Percentiles rank a stretch among this genome's conserved stretches.
Conservation (phyloP, 2,329 filamentous ascomycete species). For the Xylaria digitata region DNA sequence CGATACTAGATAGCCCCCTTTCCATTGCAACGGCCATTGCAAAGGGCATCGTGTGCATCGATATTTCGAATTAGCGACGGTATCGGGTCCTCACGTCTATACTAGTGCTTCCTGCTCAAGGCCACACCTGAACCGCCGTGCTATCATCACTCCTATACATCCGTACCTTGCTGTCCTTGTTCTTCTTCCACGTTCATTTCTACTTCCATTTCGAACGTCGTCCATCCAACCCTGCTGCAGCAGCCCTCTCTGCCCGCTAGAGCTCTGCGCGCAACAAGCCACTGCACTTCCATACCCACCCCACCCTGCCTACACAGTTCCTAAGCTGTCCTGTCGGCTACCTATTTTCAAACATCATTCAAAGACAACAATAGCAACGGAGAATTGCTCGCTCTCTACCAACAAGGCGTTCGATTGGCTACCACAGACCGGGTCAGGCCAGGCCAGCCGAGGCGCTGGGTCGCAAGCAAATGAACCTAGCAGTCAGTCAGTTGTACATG, state of each 20-base stretch:
- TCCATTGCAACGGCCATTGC: conserved; percentile 5
- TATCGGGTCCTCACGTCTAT: too few species aligned
- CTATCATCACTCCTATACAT: not conserved
- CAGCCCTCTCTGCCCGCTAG: not conserved
- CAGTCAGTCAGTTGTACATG: not conserved
- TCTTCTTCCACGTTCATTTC: not conserved
- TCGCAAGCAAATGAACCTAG: conserved; percentile 5
- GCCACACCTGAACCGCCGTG: not conserved
- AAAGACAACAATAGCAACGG: not conserved
- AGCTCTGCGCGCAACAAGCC: not conserved
- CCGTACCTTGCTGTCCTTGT: not conserved
- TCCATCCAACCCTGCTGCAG: not conserved
- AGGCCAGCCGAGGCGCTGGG: not conserved
- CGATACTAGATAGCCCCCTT: not conserved
- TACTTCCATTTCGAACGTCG: not conserved
- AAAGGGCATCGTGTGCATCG: conserved; percentile 2
- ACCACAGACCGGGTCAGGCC: conserved; percentile 1
- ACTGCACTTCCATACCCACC: not conserved
- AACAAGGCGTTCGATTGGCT: conserved; percentile 7
- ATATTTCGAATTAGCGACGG: conserved; percentile 7
- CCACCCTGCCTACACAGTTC: not conserved
- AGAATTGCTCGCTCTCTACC: not conserved
- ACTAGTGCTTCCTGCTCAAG: too few species aligned
- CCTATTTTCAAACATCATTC: not conserved
- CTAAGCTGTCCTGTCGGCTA: not conserved